phyloP scores from a whole-genome alignment of 2,329 filamentous ascomycete genomes.

The Cercospora canescens region DNA sequence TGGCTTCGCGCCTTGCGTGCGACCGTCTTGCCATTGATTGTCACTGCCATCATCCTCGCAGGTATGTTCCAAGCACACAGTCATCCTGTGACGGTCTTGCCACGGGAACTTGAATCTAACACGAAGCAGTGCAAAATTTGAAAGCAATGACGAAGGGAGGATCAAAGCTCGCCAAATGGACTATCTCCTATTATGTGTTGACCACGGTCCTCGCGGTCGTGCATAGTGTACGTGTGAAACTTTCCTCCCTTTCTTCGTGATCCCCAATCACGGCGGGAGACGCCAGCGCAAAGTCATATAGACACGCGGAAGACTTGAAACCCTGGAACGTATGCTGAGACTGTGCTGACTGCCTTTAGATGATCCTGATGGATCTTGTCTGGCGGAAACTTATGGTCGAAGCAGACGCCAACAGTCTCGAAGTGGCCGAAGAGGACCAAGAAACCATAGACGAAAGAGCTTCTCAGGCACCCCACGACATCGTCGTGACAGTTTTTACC shows the following conservation, averaged over 20 bases:
- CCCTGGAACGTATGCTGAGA: neutral
- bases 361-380: slow-evolving; percentile 49
- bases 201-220: slow-evolving; percentile 54
- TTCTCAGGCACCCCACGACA: slow-evolving; percentile 40
- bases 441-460: slow-evolving; percentile 39
- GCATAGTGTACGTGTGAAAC: slow-evolving; percentile 33
- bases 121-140: slow-evolving; percentile 47
- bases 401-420: slow-evolving; percentile 39
- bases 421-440: slow-evolving; percentile 35
- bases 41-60: slow-evolving; percentile 52
- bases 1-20: slow-evolving; percentile 54
- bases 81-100: neutral
- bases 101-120: neutral
- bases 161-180: slow-evolving; percentile 49
- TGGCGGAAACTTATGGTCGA: slow-evolving; percentile 50
- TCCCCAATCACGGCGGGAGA: too few relatives aligned
- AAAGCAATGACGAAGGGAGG: slow-evolving; percentile 49
- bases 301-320: too few relatives aligned
- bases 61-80: neutral
- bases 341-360: slow-evolving; percentile 12
- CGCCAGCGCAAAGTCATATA: too few relatives aligned
- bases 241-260: too few relatives aligned
- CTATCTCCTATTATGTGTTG: slow-evolving; percentile 51
- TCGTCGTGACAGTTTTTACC: slow-evolving; percentile 52
- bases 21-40: slow-evolving; percentile 54